These are phyloP conservation scores for Candida nemodendra DNA, from an alignment of 805 yeast species.

Conservation along the genomic window DNA sequence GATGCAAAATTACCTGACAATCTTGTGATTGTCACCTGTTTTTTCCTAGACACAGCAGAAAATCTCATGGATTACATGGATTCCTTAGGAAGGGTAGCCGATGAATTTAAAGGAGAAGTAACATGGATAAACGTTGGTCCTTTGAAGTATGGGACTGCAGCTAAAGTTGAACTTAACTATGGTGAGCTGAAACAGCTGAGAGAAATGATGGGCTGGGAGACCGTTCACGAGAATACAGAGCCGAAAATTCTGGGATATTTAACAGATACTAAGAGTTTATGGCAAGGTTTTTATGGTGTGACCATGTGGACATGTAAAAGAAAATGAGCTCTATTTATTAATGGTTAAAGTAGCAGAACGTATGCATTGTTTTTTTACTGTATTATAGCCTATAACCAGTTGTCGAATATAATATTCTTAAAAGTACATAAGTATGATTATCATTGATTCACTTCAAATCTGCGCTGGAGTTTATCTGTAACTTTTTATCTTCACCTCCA, in stretches of 20 bases:
- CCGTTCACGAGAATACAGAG: slow-evolving; percentile 31
- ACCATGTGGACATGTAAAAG: slow-evolving; percentile 48
- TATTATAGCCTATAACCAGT: too few relatives aligned
- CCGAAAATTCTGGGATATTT: slow-evolving; percentile 56
- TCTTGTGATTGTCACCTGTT: slow-evolving; percentile 63
- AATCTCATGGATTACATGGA: slow-evolving; percentile 75
- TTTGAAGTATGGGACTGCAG: slow-evolving; percentile 83
- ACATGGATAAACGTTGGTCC: slow-evolving; percentile 94
- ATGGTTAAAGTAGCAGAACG: too few relatives aligned
- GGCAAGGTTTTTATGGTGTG: slow-evolving; percentile 78
- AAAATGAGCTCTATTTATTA: neutral
- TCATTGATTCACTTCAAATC: slow-evolving; percentile 20
- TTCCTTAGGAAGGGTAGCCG: slow-evolving; percentile 48
- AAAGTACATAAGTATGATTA: slow-evolving; percentile 33
- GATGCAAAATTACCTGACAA: slow-evolving; percentile 33
- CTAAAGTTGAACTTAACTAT: slow-evolving; percentile 68
- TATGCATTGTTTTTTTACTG: too few relatives aligned
- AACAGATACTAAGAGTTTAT: slow-evolving; percentile 63
- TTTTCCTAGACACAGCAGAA: slow-evolving; percentile 91
- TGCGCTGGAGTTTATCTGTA: slow-evolving; percentile 65
- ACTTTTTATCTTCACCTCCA: slow-evolving; percentile 92
- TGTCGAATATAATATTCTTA: slow-evolving; percentile 15
- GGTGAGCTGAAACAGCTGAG: slow-evolving; percentile 66
- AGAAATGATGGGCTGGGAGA: slow-evolving; percentile 61
- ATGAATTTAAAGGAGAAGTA: slow-evolving; percentile 34